Evolutionary conservation across 2,329 filamentous ascomycete species (phyloP).

Genomic region (Alternaria sp.): DNA sequence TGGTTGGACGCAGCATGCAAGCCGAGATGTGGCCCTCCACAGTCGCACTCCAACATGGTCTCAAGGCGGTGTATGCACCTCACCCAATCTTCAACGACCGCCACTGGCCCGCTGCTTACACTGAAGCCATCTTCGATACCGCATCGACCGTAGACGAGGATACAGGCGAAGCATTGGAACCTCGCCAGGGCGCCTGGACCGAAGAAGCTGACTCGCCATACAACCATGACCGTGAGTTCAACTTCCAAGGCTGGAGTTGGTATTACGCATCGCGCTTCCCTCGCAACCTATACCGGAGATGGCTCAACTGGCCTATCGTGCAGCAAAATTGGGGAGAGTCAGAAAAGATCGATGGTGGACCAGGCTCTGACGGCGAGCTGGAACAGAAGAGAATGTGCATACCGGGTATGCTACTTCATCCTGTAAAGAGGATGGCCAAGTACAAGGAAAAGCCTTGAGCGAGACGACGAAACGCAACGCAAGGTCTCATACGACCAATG

Average conservation of each 20-base stretch:
- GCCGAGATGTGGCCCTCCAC: constrained; percentile 97
- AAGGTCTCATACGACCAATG: neutral
- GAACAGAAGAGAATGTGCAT: constrained; percentile 85
- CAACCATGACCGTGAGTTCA: constrained; percentile 79
- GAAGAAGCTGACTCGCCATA: constrained; percentile 55
- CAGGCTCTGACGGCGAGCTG: constrained; percentile 54
- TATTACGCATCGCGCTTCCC: constrained; percentile 90
- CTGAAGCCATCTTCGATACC: constrained; percentile 81
- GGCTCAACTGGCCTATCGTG: constrained; percentile 83
- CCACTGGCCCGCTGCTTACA: constrained; percentile 81
- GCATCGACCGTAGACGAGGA: constrained; percentile 30
- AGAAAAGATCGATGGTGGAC: constrained; percentile 64
- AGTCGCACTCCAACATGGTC: constrained; percentile 86
- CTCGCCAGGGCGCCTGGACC: constrained; percentile 64
- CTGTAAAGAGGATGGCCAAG: constrained; percentile 71
- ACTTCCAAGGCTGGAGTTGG: constrained; percentile 87
- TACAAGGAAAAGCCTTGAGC: constrained; percentile 28
- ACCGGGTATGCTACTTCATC: constrained; percentile 88
- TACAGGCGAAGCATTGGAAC: constrained; percentile 61
- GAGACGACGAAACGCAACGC: constrained; percentile 4
- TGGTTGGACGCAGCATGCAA: constrained; percentile 89
- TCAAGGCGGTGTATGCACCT: constrained; percentile 90
- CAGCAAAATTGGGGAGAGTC: constrained; percentile 81
- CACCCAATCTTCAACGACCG: constrained; percentile 90
- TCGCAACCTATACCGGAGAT: constrained; percentile 81